phyloP scores from a whole-genome alignment of 164 flowering plant genomes.

The Saururus chinensis region DNA sequence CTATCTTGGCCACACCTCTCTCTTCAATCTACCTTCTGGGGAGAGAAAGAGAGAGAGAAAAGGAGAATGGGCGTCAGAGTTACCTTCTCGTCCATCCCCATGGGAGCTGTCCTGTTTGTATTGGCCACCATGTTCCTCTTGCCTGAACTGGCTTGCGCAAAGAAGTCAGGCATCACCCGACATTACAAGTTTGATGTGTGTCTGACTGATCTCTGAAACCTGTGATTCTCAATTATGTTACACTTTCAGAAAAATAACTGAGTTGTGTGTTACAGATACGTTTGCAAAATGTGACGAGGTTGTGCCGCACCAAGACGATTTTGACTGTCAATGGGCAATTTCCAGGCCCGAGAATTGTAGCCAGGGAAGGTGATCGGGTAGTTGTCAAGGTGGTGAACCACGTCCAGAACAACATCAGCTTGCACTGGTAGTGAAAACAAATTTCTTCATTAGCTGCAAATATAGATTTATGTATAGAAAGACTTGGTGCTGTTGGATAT shows the following conservation, averaged over 20 bases:
- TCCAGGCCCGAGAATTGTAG: conserved; percentile 56
- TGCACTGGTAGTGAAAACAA: conserved; percentile 38
- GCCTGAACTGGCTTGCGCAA: conserved; percentile 12
- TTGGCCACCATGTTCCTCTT: conserved; percentile 8
- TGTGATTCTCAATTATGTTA: background rate
- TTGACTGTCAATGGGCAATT: conserved; percentile 54
- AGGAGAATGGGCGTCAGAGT: background rate
- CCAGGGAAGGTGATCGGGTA: conserved; percentile 61
- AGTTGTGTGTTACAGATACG: conserved; percentile 28
- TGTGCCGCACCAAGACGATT: conserved; percentile 60
- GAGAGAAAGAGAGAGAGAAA: background rate
- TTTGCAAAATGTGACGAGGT: conserved; percentile 42
- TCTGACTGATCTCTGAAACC: background rate
- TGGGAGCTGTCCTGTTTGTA: conserved; percentile 10
- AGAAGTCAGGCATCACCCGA: conserved; percentile 32
- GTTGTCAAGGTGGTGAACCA: conserved; percentile 52
- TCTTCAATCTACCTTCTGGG: background rate
- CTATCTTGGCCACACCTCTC: no score
- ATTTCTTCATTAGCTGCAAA: background rate
- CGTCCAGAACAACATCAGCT: conserved; percentile 38
- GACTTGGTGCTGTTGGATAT: no score
- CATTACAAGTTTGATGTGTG: conserved; percentile 34
- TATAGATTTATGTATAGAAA: background rate
- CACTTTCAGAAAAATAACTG: background rate
- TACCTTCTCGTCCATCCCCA: conserved; percentile 4